Percentiles rank a stretch among this genome's conserved stretches.
These are phyloP conservation scores for Kalaharituber pfeilii DNA, from an alignment of 2,329 filamentous ascomycete genomes.

Conservation along the genomic window DNA sequence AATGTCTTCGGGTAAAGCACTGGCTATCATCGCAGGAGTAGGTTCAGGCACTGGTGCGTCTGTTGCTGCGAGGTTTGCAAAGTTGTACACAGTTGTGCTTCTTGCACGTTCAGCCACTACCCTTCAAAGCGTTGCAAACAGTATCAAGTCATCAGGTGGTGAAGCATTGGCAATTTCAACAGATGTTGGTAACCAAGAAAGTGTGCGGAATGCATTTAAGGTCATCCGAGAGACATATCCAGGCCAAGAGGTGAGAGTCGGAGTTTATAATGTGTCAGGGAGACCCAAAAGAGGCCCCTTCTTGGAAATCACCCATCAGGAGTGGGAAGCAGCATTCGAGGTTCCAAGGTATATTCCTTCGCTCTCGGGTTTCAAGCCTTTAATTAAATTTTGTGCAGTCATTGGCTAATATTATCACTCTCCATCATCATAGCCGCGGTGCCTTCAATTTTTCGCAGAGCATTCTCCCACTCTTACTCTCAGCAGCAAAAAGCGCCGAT, in stretches of 20 bases:
- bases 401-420: background rate
- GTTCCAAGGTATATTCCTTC: slow-evolving; percentile 32
- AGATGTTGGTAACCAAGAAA: slow-evolving; percentile 40
- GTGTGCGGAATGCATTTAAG: slow-evolving; percentile 43
- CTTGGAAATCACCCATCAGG: slow-evolving; percentile 36
- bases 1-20: slow-evolving; percentile 18
- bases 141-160: slow-evolving; percentile 51
- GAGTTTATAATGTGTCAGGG: slow-evolving; percentile 50
- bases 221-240: slow-evolving; percentile 43
- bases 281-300: slow-evolving; percentile 40
- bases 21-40: slow-evolving; percentile 50
- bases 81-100: slow-evolving; percentile 54
- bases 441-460: slow-evolving; percentile 61
- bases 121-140: slow-evolving; percentile 47
- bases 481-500: slow-evolving; percentile 36
- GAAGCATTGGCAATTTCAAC: slow-evolving; percentile 52
- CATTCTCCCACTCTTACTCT: slow-evolving; percentile 46
- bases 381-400: background rate
- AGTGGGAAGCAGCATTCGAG: slow-evolving; percentile 34
- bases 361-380: background rate
- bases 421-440: slow-evolving; percentile 35
- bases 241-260: slow-evolving; percentile 40
- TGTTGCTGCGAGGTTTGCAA: slow-evolving; percentile 41
- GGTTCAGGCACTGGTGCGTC: slow-evolving; percentile 48
- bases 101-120: slow-evolving; percentile 51